Evolutionary conservation across 257 asterid genomes (phyloP), one percentile per base, ranked within the genome.

Genomic region (Gynochthodes officinalis): DNA sequence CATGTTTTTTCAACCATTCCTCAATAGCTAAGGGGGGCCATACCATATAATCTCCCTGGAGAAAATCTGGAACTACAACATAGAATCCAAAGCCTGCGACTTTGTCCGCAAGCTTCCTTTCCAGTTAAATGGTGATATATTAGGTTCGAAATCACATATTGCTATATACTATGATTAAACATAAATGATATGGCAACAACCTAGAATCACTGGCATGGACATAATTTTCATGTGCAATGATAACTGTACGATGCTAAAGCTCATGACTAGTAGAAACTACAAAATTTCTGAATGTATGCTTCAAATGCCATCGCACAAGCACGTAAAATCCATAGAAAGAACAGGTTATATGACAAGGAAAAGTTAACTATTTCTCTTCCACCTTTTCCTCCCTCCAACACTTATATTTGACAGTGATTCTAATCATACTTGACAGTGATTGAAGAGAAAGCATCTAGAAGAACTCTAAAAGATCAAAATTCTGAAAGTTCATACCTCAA

Each of bases 41-140:
- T 14, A 23, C 72, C 69, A 6, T 75, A 0, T 88, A 90, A 83
- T 90, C 92, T 28, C 93, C 92, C 9, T 43, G 43, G 60, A 85
- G 74, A 65, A 88, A 86, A 79, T 89, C 96, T 4, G 95, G 95
- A 25, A 82, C 91, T 39, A 86, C 86, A 35, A 83, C 80, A 61
- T 71, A 85, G 77, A 85, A 85, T 61, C 93, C 97, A 64, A 86
- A 86, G 8, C 76, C 84, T 43, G 86, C 96, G 46, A 89, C 82
- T 77, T 85, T 85, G 78, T 88, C 93, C 1, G 97, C 96, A 19
- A 90, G 77, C 72, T 81, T 86, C 89, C 95, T 86, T 69, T 9
- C 64, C 23, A 7, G 59, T 75, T 11, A 64, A 68, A 50, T 64
- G 60, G 25, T 72, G 32, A 37, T 25, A 78, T 19, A 23, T 70